A percentile compares a stretch with the other conserved stretches of the same genome.
phyloP scores from a whole-genome alignment of 129 eudicot genomes.

The Apium graveolens region DNA sequence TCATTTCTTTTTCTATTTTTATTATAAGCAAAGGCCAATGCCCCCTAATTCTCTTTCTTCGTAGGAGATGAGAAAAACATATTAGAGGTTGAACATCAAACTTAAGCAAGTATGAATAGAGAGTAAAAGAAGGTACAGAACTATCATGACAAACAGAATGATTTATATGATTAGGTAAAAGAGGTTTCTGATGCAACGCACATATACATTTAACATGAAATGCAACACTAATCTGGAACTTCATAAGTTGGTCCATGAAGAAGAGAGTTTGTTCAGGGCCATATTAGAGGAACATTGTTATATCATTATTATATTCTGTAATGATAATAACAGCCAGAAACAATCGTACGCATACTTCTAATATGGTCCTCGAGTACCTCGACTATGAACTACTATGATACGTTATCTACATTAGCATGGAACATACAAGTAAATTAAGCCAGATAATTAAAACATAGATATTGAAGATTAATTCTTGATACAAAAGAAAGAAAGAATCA shows the following conservation, averaged over 20 bases:
- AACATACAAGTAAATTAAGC: neutral
- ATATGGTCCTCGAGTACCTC: neutral
- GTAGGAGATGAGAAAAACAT: no score
- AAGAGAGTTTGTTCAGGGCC: neutral
- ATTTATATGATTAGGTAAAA: neutral
- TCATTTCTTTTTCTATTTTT: no score
- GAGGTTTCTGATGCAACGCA: no score
- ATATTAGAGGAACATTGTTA: neutral
- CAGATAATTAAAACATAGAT: no score
- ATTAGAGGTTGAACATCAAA: no score
- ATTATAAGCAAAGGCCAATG: no score
- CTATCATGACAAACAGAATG: neutral
- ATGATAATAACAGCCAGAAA: neutral
- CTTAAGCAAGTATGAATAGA: no score
- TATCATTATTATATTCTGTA: neutral
- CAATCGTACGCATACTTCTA: neutral
- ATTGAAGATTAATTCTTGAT: no score
- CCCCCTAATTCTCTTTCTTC: no score
- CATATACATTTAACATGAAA: neutral
- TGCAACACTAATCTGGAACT: neutral
- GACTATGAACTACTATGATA: neutral
- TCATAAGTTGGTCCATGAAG: no score
- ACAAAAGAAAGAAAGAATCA: neutral
- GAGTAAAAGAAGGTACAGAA: neutral
- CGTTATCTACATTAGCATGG: neutral